A percentile compares a stretch with the other conserved stretches of the same genome.
These are phyloP conservation scores for Solanum sejunctum DNA, from an alignment of 257 asterid genomes.

Conservation along the genomic window DNA sequence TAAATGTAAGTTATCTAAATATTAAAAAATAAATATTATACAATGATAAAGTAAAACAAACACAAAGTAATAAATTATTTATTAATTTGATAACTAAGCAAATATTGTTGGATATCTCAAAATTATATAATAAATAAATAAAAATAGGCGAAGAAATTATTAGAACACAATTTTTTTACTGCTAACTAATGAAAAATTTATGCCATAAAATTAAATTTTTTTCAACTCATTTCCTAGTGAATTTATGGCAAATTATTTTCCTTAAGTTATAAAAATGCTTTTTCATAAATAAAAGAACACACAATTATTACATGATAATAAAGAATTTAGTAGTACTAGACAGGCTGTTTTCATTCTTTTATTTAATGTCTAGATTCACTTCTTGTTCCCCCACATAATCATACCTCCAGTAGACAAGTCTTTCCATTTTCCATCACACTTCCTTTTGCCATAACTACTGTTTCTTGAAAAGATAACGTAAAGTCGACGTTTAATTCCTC, in stretches of 20 bases:
- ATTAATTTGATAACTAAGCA: no score
- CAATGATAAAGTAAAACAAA: no score
- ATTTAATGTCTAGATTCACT: slow-evolving; percentile 12
- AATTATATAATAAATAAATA: no score
- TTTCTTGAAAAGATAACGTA: slow-evolving; percentile 49
- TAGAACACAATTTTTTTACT: no score
- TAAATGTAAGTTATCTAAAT: no score
- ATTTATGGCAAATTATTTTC: not conserved
- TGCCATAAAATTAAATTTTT: no score
- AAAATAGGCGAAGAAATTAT: no score
- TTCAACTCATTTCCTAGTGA: no score
- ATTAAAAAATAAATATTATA: no score
- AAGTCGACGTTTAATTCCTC: slow-evolving; percentile 31
- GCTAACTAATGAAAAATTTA: not conserved
- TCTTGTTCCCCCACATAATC: slow-evolving; percentile 31
- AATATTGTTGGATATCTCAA: no score
- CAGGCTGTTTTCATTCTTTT: slow-evolving; percentile 20
- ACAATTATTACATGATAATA: not conserved
- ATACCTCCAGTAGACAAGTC: slow-evolving; percentile 20
- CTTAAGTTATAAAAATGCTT: not conserved
- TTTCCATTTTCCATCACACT: slow-evolving; percentile 38
- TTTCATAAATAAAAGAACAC: not conserved
- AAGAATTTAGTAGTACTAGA: not conserved
- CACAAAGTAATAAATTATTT: no score
- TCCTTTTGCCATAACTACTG: slow-evolving; percentile 32